phyloP scores from a whole-genome alignment of 2,329 filamentous ascomycete genomes.

The Colletotrichum truncatum region DNA sequence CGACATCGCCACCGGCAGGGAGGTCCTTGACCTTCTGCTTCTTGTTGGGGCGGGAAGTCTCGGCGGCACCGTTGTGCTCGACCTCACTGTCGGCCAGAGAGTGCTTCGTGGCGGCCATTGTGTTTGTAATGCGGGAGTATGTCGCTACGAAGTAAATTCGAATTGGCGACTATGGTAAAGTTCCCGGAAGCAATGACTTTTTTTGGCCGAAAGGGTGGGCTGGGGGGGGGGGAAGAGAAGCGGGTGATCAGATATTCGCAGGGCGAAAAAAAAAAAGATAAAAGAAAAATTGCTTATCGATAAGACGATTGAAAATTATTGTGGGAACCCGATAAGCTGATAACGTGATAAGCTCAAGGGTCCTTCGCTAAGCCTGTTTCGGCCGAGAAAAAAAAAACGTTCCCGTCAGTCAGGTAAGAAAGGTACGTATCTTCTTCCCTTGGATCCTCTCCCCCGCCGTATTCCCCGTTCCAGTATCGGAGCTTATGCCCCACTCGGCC shows the following conservation, averaged over 20 bases:
- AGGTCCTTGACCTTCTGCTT: conserved; percentile 48
- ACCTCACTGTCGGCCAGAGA: conserved; percentile 42
- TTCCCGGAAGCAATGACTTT: background rate
- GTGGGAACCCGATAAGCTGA: background rate
- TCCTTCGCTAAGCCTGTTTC: conserved; percentile 6
- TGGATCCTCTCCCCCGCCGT: too few relatives aligned
- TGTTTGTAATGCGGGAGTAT: background rate
- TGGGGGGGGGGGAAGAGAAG: background rate
- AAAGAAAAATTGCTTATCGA: conserved; percentile 23
- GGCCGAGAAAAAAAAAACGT: too few relatives aligned
- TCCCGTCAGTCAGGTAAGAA: too few relatives aligned
- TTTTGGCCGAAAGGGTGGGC: background rate
- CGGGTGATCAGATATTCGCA: background rate
- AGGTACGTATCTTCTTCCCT: too few relatives aligned
- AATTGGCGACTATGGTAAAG: background rate
- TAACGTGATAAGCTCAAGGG: background rate
- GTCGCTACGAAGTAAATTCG: background rate
- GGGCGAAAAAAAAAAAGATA: background rate
- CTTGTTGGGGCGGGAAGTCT: conserved; percentile 45
- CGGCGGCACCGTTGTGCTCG: conserved; percentile 38
- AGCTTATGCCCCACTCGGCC: conserved; percentile 11
- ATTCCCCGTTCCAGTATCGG: conserved; percentile 5
- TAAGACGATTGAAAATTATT: background rate
- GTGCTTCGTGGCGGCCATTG: conserved; percentile 53
- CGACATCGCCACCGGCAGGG: conserved; percentile 32